These are phyloP conservation scores for Neospora caninum DNA, from an alignment of 169 alveolate genomes.

Conservation along the genomic window DNA sequence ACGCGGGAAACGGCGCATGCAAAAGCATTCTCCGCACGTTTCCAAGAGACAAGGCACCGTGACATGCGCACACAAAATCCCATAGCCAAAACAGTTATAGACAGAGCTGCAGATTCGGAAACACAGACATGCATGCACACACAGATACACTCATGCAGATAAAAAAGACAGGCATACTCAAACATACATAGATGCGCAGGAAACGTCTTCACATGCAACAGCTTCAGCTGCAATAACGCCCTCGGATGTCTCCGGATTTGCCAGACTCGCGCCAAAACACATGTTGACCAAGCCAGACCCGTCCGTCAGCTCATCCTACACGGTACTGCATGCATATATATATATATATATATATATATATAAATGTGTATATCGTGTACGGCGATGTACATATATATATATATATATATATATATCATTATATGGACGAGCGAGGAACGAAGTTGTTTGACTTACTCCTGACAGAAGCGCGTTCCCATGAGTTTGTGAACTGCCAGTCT, in stretches of 20 bases:
- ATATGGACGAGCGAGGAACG: neutral
- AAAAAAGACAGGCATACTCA: neutral
- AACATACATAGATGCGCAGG: neutral
- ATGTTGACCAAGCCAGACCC: too few relatives aligned
- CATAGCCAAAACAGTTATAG: too few relatives aligned
- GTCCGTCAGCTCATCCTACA: too few relatives aligned
- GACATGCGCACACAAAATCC: too few relatives aligned
- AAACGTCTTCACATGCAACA: too few relatives aligned
- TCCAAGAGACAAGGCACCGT: too few relatives aligned
- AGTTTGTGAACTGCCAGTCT: slow-evolving; percentile 88
- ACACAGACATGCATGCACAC: neutral
- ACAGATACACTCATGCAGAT: neutral
- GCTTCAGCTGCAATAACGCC: too few relatives aligned
- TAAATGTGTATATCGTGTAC: neutral
- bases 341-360: neutral
- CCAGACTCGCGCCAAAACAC: too few relatives aligned
- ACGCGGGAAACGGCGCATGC: neutral
- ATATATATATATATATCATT: neutral
- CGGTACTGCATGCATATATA: neutral
- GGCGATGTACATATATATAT: neutral
- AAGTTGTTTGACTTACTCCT: slow-evolving; percentile 53
- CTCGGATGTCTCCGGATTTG: too few relatives aligned
- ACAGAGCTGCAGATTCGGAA: too few relatives aligned
- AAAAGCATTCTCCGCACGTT: too few relatives aligned
- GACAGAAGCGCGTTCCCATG: slow-evolving; percentile 83